Evolutionary conservation across 805 yeast genomes (phyloP), one percentile per base, ranked within the genome.

Genomic region (Candida coquimbonensis): DNA sequence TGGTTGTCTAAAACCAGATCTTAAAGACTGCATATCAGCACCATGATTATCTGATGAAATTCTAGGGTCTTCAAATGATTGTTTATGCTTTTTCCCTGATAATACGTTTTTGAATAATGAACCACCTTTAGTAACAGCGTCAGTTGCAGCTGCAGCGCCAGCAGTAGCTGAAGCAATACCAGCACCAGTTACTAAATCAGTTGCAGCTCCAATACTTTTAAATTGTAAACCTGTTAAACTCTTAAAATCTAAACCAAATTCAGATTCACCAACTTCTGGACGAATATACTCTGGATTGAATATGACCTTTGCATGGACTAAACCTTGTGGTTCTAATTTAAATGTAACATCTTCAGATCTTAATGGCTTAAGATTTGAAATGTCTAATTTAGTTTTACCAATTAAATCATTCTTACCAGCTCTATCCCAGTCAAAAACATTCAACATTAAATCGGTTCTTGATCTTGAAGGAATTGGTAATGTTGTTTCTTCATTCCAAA

Each of bases 401-500:
- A 86, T 62, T 24, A 72, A 59, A 51, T 79, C 85, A 62, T 81
- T 78, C 43, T 73, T 76, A 51, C 87, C 90, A 24, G 89, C 75
- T 59, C 83, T 72, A 64, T 86, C 93, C 91, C 91, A 86, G 62
- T 86, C 93, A 56, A 66, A 76, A 16, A 81, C 78, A 39, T 73
- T 74, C 24, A 81, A 53, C 32, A 62, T 50, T 27, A 83, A 60
- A 16, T 66, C 55, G 25, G 75, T 67, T 58, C 84, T 74, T 2
- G 80, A 66, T 62, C 87, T 77, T 0, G 93, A 83, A 34, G 76
- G 71, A 47, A 85, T 62, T 5, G 85, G 81, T 53, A 87, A 63
- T 5, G 70, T 71, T 24, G 77, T 68, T 8, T 67, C 62, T 55
- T 87, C 93, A 60, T 87, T 81, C 90, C 93, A 89, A 11, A 72